Percentiles rank a stretch among this genome's conserved stretches.
Conservation (phyloP, 2,329 filamentous ascomycete genomes). For the Aureobasidium sp. region DNA sequence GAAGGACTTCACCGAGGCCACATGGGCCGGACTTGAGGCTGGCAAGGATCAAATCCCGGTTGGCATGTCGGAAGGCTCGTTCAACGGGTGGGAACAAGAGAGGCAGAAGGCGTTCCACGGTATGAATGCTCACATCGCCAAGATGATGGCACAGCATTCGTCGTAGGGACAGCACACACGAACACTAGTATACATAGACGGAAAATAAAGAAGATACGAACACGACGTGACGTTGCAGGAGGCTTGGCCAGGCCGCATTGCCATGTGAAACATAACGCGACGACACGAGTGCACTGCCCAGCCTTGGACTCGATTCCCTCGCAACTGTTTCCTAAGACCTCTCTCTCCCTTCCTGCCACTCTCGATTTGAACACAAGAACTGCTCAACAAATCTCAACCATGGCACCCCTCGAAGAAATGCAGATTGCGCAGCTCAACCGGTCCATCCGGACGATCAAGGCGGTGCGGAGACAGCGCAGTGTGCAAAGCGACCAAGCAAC, state of each 20-base stretch:
- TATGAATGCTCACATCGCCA: conserved; percentile 21
- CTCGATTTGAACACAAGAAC: background rate
- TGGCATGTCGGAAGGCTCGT: conserved; percentile 39
- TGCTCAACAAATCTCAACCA: conserved; percentile 16
- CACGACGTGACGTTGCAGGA: conserved; percentile 6
- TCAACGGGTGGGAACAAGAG: conserved; percentile 37
- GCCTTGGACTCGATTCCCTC: background rate
- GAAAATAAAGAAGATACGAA: background rate
- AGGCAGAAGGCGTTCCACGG: conserved; percentile 38
- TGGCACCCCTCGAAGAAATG: conserved; percentile 36
- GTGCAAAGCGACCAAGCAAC: conserved; percentile 1
- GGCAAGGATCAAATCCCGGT: conserved; percentile 49
- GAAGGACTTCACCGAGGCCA: conserved; percentile 44
- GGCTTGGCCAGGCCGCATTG: conserved; percentile 5
- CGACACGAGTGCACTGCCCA: conserved; percentile 4
- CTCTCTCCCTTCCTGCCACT: background rate
- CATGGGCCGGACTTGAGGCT: conserved; percentile 38
- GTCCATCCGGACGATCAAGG: conserved; percentile 81
- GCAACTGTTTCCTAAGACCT: background rate
- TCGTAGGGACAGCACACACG: background rate
- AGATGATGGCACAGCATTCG: conserved; percentile 16
- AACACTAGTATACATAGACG: background rate
- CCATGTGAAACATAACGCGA: conserved; percentile 10
- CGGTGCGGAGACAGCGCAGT: conserved; percentile 46
- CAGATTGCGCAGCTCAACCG: conserved; percentile 64